Percentiles rank a stretch among this genome's conserved stretches.
Evolutionary conservation across 2,329 filamentous ascomycete species (phyloP).

Genomic region (Myriosclerotinia curreyana): DNA sequence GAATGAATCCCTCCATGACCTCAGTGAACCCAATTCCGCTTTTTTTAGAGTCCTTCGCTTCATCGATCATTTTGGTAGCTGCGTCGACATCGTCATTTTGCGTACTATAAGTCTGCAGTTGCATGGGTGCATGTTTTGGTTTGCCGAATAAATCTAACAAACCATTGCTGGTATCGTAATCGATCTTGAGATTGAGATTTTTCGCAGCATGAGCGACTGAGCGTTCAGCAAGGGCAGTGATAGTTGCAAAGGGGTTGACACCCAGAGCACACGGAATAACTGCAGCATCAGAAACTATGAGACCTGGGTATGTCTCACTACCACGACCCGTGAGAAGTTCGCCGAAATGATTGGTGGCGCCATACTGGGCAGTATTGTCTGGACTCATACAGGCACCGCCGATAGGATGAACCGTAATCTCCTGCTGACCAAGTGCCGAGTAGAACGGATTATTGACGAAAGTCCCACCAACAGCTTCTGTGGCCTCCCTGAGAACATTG

Average conservation of each 20-base stretch:
- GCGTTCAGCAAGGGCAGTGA: conserved; percentile 65
- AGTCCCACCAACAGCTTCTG: conserved; percentile 56
- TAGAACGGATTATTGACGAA: conserved; percentile 58
- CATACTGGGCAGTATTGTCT: conserved; percentile 54
- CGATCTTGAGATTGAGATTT: conserved; percentile 44
- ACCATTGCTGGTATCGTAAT: conserved; percentile 46
- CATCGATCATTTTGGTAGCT: conserved; percentile 43
- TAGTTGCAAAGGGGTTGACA: conserved; percentile 67
- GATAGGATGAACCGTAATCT: conserved; percentile 65
- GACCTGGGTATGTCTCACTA: conserved; percentile 51
- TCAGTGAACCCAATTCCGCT: conserved; percentile 60
- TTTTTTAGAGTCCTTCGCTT: conserved; percentile 39
- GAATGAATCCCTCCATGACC: conserved; percentile 61
- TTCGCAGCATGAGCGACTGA: conserved; percentile 52
- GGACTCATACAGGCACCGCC: conserved; percentile 62
- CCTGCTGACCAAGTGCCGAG: conserved; percentile 52
- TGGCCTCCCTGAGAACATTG: conserved; percentile 51
- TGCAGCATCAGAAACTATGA: conserved; percentile 61
- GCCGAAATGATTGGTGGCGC: conserved; percentile 60
- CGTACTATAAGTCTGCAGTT: conserved; percentile 22
- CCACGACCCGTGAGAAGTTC: conserved; percentile 56
- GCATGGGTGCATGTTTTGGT: conserved; percentile 40
- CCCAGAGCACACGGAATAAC: conserved; percentile 60
- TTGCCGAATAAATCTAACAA: conserved; percentile 54
- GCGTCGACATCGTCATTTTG: conserved; percentile 40